Conservation (phyloP, 2,329 filamentous ascomycete species). For the Xylaria arbuscula region DNA sequence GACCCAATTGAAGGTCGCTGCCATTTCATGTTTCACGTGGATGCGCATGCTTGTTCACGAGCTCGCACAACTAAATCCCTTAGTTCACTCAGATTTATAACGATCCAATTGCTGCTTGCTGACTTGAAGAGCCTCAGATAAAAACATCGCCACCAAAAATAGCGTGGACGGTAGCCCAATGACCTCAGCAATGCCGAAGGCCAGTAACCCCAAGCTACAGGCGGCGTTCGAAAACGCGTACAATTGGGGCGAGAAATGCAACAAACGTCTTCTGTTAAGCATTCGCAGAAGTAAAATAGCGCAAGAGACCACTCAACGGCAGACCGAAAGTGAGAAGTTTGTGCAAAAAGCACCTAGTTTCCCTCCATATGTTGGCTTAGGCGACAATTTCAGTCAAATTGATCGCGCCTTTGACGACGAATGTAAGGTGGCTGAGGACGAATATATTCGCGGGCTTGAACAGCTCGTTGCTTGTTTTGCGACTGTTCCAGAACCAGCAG, state of each 20-base stretch:
- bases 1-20: neutral
- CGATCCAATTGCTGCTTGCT: constrained; percentile 20
- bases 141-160: constrained; percentile 9
- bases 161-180: constrained; percentile 1
- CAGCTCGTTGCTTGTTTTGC: constrained; percentile 32
- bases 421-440: constrained; percentile 34
- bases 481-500: constrained; percentile 20
- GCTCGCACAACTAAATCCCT: neutral
- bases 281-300: constrained; percentile 21
- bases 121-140: constrained; percentile 24
- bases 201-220: constrained; percentile 45
- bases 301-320: constrained; percentile 21
- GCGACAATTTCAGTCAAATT: constrained; percentile 34
- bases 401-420: constrained; percentile 40
- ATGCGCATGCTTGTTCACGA: neutral
- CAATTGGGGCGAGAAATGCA: constrained; percentile 28
- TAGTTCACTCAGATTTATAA: neutral
- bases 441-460: constrained; percentile 38
- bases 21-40: neutral
- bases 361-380: constrained; percentile 41
- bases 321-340: constrained; percentile 32
- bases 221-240: constrained; percentile 39
- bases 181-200: constrained; percentile 33
- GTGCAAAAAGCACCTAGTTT: constrained; percentile 37
- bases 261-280: constrained; percentile 27